phyloP scores from a whole-genome alignment of 2,329 filamentous ascomycete species.

The Nothomitra cinnamomea region DNA sequence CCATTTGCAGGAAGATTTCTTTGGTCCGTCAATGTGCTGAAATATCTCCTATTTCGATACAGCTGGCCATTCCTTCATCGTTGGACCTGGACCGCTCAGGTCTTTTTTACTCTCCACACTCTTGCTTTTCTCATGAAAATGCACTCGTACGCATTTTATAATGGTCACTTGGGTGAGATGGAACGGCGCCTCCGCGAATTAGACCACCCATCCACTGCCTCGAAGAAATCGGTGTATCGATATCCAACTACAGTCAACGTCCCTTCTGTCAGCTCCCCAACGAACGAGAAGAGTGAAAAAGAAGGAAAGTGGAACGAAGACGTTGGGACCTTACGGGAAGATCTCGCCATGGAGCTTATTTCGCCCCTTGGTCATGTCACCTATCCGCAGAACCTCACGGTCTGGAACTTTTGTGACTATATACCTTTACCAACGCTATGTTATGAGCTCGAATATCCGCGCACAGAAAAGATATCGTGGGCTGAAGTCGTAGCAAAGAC shows the following conservation, averaged over 20 bases:
- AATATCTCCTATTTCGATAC: not conserved
- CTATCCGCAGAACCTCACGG: constrained; percentile 76
- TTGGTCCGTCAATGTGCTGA: not conserved
- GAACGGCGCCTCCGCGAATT: constrained; percentile 64
- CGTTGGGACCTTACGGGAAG: constrained; percentile 60
- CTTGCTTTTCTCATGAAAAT: constrained; percentile 96
- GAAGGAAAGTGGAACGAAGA: constrained; percentile 19
- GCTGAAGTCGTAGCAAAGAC: constrained; percentile 69
- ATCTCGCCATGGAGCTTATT: constrained; percentile 78
- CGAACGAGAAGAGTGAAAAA: constrained; percentile 16
- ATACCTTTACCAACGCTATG: constrained; percentile 87
- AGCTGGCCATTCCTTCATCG: constrained; percentile 65
- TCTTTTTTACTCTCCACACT: constrained; percentile 82
- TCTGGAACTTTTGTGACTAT: constrained; percentile 70
- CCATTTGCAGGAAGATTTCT: not conserved
- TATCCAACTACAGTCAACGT: constrained; percentile 43
- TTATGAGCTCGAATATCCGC: constrained; percentile 93
- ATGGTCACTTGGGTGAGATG: constrained; percentile 81
- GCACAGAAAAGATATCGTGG: constrained; percentile 59
- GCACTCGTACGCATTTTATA: constrained; percentile 97
- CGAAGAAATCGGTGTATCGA: constrained; percentile 52
- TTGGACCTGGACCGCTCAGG: constrained; percentile 96
- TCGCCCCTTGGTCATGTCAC: constrained; percentile 80
- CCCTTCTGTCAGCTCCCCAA: constrained; percentile 9
- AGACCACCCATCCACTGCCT: constrained; percentile 56